Base-by-base conservation (phyloP, 306 rosid species). In the Sicyos edulis region DNA sequence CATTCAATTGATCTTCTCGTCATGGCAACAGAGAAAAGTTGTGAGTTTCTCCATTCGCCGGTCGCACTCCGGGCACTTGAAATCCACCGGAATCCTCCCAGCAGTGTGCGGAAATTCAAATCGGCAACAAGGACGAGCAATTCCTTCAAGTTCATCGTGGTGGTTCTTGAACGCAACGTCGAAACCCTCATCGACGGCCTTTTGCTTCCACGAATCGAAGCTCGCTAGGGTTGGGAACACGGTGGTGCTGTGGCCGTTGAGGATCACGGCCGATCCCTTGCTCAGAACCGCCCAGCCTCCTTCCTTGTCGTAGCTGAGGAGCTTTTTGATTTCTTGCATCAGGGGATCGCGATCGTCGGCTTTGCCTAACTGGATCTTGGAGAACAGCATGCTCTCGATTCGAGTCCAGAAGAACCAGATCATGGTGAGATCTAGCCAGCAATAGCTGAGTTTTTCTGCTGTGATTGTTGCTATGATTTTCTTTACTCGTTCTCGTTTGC, bases 321-420 rank as follows among this genome's bases (percentile, higher is more conserved):
- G 78, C 71, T 47, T 83, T 74, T 83, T 83, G 76, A 88, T 78
- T 49, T 80, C 86, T 6, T 83, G 92, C 80, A 80, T 74, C 65
- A 85, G 76, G 0, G 73, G 71, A 76, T 85, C 88, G 0, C 70
- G 72, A 1, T 80, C 84, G 4, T 83, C 82, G 2, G 67, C 78
- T 50, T 80, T 85, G 6, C 55, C 75, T 8, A 78, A 80, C 17
- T 88, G 89, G 16, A 88, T 80, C 79, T 88, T 85, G 20, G 92
- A 88, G 73, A 83, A 78, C 10, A 85, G 72, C 89, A 88, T 88
- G 85, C 92, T 88, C 69, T 85, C 88, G 0, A 88, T 77, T 3
- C 89, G 75, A 8, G 82, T 82, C 92, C 89, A 88, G 78, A 85
- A 85, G 86, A 85, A 88, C 92, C 89, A 85, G 17, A 85, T 73